phyloP scores from a whole-genome alignment of 2,329 filamentous ascomycete species.

The Botrytis cinerea region DNA sequence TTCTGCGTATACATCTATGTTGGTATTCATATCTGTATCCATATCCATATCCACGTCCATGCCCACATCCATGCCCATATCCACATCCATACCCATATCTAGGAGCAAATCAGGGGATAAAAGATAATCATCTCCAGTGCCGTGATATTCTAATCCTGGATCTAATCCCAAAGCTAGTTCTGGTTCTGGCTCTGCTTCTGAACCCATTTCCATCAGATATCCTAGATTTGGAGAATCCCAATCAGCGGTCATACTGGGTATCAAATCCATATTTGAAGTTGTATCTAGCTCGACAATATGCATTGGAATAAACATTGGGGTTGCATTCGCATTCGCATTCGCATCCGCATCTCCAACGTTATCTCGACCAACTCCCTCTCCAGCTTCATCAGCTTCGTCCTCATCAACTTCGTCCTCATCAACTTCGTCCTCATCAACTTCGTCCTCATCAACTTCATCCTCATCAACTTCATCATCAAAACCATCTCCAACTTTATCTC shows the following conservation, averaged over 20 bases:
- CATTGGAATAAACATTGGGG: too few relatives aligned
- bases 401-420: too few relatives aligned
- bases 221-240: background rate
- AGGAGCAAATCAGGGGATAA: background rate
- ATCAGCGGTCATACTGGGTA: background rate
- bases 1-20: background rate
- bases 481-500: too few relatives aligned
- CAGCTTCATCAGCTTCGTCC: too few relatives aligned
- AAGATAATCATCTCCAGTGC: background rate
- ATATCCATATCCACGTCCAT: background rate
- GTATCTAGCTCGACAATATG: background rate
- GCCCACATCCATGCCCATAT: background rate
- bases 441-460: too few relatives aligned
- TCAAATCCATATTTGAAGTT: background rate
- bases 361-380: too few relatives aligned
- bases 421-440: too few relatives aligned
- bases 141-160: background rate
- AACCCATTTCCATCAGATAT: accelerated
- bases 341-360: too few relatives aligned
- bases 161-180: background rate
- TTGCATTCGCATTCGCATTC: too few relatives aligned
- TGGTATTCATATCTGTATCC: too few relatives aligned
- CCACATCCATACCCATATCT: background rate
- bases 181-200: background rate
- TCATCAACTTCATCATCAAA: too few relatives aligned